Base-by-base conservation (phyloP, 2,329 filamentous ascomycete genomes). In the Penicillium sclerotiorum region DNA sequence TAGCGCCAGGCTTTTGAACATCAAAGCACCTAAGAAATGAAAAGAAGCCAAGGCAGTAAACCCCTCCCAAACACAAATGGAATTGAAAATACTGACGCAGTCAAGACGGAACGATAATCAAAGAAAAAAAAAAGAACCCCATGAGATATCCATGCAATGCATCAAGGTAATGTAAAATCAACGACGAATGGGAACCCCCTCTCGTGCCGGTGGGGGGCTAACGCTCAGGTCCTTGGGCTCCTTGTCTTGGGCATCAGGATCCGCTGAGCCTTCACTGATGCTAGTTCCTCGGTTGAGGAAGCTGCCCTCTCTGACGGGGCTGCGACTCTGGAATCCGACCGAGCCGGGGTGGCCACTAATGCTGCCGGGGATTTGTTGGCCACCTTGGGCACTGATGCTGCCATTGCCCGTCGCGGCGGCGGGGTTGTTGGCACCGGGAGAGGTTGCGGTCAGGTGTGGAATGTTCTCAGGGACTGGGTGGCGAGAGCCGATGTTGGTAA, bases 381-480 rank as follows among this genome's bases (percentile, higher is more conserved):
- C 37, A 9, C 37, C 70, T 45, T 70, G 68, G 18, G 61, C 52
- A 37, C 55, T 64, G 43, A 61, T 52, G 45, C 62, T 61, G 41
- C 59, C 58, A 27, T 63, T 71, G 54, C 68, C 45, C 12, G 30
- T 50, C 36, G 53, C 61, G 21, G 60, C 53, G 17, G 69, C 60
- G 39, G 73, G 61, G 48, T 68, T 72, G 44, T 64, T 66, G 47
- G 68, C 60, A 32, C 68, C 66, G 23, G 68, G 72, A 65, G 73
- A 81, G 53, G 87, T 86, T 49, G 87, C 87, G 36, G 87, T 85
- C 61, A 93, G 82, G 77, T 96, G 91, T 23, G 92, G 92, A 73
- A 96, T 96, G 73, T 95, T 95, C 76, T 96, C 91, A 60, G 92
- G 91, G 44, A 92, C 87, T 47, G 94, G 94, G 73, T 99, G 94